Conservation (phyloP, 306 rosid species). For the Quercus aquifolioides region DNA sequence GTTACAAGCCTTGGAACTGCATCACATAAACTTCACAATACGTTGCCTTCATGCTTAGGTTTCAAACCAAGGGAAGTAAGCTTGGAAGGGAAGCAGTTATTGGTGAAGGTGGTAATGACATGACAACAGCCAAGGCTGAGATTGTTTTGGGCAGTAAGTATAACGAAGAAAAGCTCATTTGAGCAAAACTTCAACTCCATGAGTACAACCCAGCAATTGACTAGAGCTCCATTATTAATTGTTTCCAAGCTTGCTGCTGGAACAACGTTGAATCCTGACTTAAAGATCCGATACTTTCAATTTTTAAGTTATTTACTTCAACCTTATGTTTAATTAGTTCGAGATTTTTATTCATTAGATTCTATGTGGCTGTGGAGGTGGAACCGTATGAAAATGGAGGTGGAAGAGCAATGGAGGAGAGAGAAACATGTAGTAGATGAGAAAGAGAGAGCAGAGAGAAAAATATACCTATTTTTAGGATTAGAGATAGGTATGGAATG, state of each 20-base stretch:
- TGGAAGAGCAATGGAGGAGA: too few species aligned
- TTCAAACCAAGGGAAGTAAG: constrained; percentile 31
- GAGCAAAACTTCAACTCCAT: constrained; percentile 33
- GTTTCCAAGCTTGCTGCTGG: not conserved
- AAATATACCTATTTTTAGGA: too few species aligned
- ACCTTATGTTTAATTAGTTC: too few species aligned
- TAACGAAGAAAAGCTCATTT: constrained; percentile 25
- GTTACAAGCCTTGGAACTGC: constrained; percentile 14
- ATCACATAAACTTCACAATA: constrained; percentile 29
- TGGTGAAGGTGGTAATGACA: constrained; percentile 26
- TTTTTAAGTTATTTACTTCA: too few species aligned
- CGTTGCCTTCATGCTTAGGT: constrained; percentile 14
- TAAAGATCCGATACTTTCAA: too few species aligned
- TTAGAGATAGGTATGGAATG: too few species aligned
- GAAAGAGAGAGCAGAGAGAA: too few species aligned
- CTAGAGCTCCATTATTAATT: not conserved
- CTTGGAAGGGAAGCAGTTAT: constrained; percentile 41
- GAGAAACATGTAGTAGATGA: too few species aligned
- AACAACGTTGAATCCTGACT: not conserved
- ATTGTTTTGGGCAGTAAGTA: constrained; percentile 15
- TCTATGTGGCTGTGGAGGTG: too few species aligned
- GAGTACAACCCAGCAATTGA: constrained; percentile 29
- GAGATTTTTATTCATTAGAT: too few species aligned
- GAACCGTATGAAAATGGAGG: too few species aligned
- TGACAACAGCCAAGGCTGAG: constrained; percentile 33